Evolutionary conservation across 2,329 filamentous ascomycete species (phyloP), one percentile per base, ranked within the genome.

Genomic region (Phialophora verrucosa): DNA sequence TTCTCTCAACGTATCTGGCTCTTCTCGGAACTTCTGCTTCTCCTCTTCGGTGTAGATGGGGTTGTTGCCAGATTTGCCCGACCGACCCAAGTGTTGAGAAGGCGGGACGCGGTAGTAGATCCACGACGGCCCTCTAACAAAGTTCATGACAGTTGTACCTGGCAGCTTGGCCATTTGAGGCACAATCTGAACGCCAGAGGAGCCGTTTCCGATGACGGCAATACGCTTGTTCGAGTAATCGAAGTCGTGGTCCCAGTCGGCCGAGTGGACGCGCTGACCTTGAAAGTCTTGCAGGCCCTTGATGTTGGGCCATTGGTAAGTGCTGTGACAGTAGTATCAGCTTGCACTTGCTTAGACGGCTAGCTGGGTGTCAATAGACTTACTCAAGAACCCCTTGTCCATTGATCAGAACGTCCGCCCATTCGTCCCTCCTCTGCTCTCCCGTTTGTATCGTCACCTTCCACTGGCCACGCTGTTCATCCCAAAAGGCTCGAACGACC

Each of bases 401-500:
- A 12, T 73, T 73, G 17, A 82, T 76, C 11, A 82, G 57, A 60
- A 76, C 76, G 74, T 79, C 74, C 62, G 73, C 73, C 47, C 66
- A 71, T 63, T 75, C 75, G 6, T 69, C 62, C 29, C 71, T 71
- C 2, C 72, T 64, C 5, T 71, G 23, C 7, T 73, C 73, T n/a
- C 73, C 63, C 38, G 73, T 63, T 38, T 75, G 54, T 20, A 81
- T 69, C 20, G 67, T 70, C 1, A 82, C 62, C 25, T 73, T 69
- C 80, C 80, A 82, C 61, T 76, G 73, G 0, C 74, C 76, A 47
- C 65, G 38, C 0, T 71, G 66, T 42, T 80, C 77, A 25, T 79
- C 70, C 80, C 80, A 82, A 4, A 70, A 61, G 1, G 79, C 78
- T 14, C 72, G 73, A 7, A 74, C 70, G 1, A 82, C 78, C 75